phyloP scores from a whole-genome alignment of 2,329 filamentous ascomycete genomes.

The Neophaeococcomyces mojaviensis region DNA sequence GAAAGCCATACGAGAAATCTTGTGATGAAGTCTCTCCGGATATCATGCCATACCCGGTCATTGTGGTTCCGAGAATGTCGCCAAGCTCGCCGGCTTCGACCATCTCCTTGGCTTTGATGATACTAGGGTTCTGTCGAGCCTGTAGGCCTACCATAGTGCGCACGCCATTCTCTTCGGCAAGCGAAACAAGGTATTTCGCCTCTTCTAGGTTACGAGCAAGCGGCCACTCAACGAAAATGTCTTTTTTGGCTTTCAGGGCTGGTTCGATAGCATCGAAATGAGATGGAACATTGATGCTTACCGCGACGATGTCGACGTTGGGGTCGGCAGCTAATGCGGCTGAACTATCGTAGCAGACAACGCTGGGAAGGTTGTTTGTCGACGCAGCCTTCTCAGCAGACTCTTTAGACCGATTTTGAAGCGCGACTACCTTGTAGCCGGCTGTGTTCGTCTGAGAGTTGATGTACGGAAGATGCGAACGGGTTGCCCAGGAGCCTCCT shows the following conservation, averaged over 20 bases:
- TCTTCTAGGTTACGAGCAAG: slow-evolving; percentile 39
- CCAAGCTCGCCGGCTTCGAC: slow-evolving; percentile 43
- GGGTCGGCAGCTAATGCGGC: slow-evolving; percentile 37
- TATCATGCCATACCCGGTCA: slow-evolving; percentile 10
- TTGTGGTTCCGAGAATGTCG: slow-evolving; percentile 45
- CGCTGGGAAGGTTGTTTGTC: neutral
- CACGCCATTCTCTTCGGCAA: slow-evolving; percentile 18
- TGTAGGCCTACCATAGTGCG: slow-evolving; percentile 46
- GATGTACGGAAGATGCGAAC: slow-evolving; percentile 1
- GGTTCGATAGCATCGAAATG: slow-evolving; percentile 42
- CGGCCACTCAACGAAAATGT: slow-evolving; percentile 52
- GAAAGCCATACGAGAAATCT: slow-evolving; percentile 10
- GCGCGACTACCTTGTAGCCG: neutral
- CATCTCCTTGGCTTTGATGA: slow-evolving; percentile 39
- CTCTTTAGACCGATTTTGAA: too few relatives aligned
- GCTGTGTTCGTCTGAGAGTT: neutral
- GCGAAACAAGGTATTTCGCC: slow-evolving; percentile 34
- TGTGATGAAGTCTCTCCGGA: neutral
- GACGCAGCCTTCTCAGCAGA: too few relatives aligned
- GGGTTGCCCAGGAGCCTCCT: neutral
- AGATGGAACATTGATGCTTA: slow-evolving; percentile 46
- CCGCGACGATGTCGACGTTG: slow-evolving; percentile 49
- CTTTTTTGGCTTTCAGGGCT: slow-evolving; percentile 45
- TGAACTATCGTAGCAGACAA: neutral
- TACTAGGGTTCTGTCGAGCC: slow-evolving; percentile 38